Percentiles rank a stretch among this genome's conserved stretches.
Evolutionary conservation across 2,329 filamentous ascomycete genomes (phyloP).

Genomic region (Parascedosporium putredinis): DNA sequence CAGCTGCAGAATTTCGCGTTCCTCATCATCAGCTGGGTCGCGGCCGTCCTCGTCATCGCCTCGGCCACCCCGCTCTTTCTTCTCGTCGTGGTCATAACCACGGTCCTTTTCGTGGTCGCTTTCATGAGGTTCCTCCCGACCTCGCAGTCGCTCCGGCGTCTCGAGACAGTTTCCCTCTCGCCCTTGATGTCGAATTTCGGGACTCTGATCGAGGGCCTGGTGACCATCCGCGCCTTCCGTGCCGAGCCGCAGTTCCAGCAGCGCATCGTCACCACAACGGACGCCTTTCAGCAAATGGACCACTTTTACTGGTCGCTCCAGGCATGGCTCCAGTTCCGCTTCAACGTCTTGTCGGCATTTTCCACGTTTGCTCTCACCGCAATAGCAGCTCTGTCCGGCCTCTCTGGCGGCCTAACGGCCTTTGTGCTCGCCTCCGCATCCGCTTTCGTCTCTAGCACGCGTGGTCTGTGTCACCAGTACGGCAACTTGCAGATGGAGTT

Average conservation of each 20-base stretch:
- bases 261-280: constrained; percentile 68
- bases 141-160: constrained; percentile 69
- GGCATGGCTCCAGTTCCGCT: constrained; percentile 73
- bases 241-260: constrained; percentile 72
- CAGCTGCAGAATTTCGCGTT: constrained; percentile 65
- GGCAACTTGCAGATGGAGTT: constrained; percentile 86
- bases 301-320: constrained; percentile 92
- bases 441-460: constrained; percentile 59
- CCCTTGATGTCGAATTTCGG: constrained; percentile 91
- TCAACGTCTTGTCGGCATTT: constrained; percentile 59
- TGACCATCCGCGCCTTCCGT: constrained; percentile 75
- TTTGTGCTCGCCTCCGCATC: constrained; percentile 70
- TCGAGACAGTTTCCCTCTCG: constrained; percentile 83
- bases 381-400: constrained; percentile 63
- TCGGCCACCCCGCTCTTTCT: constrained; percentile 70
- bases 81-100: constrained; percentile 58
- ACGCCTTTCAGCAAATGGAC: constrained; percentile 88
- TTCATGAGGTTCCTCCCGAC: constrained; percentile 72
- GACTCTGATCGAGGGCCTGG: constrained; percentile 72
- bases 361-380: constrained; percentile 66
- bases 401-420: constrained; percentile 69
- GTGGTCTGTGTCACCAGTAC: constrained; percentile 67
- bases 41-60: constrained; percentile 68
- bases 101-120: constrained; percentile 57
- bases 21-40: constrained; percentile 58